Conservation (phyloP, 192 early-diverging fungal genomes). For the Borealophlyctis nickersoniae region DNA sequence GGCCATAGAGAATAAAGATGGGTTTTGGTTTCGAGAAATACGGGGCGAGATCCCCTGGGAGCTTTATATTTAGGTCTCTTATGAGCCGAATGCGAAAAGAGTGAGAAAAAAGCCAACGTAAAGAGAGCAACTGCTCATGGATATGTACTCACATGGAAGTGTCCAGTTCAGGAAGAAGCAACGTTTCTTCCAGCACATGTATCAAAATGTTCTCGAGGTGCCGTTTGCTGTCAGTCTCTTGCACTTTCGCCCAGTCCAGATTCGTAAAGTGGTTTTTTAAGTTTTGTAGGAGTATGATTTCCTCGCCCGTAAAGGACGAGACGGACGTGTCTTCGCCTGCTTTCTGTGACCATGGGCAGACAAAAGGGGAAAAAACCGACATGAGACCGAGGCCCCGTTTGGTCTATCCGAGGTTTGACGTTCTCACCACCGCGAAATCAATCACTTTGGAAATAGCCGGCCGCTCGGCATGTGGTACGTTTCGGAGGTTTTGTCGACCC, state of each 20-base stretch:
- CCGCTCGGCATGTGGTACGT: too few relatives aligned
- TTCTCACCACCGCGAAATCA: too few relatives aligned
- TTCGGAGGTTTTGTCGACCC: too few relatives aligned
- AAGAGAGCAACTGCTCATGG: background rate
- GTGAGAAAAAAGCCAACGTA: too few relatives aligned
- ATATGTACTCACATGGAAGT: background rate
- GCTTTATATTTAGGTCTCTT: background rate
- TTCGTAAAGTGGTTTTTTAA: background rate
- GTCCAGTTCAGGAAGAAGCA: background rate
- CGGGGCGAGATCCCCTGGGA: background rate
- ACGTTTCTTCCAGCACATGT: background rate
- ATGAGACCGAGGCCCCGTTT: too few relatives aligned
- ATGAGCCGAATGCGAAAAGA: background rate
- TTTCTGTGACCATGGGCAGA: too few relatives aligned
- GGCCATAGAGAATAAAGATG: background rate
- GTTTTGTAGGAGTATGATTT: too few relatives aligned
- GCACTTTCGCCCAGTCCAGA: background rate
- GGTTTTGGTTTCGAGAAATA: conserved; percentile 1
- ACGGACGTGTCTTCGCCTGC: too few relatives aligned
- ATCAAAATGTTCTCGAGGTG: background rate
- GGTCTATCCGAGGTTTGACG: too few relatives aligned
- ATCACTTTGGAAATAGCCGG: too few relatives aligned
- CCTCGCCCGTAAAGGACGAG: too few relatives aligned
- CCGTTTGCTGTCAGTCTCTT: background rate
- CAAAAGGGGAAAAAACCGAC: too few relatives aligned